Conservation (phyloP, 2,329 filamentous ascomycete species). For the Drechmeria coniospora region DNA sequence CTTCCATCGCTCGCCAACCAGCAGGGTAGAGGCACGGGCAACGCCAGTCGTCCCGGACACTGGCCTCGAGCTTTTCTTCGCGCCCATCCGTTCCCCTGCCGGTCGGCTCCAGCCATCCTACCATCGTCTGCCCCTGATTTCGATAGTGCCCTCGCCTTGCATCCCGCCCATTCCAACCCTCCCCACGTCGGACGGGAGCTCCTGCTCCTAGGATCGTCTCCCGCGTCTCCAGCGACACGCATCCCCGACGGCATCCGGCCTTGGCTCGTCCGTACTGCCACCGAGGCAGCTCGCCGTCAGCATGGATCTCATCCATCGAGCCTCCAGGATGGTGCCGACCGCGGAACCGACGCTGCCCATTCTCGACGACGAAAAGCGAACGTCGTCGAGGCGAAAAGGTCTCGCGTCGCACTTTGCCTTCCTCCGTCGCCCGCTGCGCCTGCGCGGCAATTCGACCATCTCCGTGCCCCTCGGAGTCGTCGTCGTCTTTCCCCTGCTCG, state of each 20-base stretch:
- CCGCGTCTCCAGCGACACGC: too few relatives aligned
- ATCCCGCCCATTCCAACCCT: constrained; percentile 12
- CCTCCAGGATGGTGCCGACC: constrained; percentile 32
- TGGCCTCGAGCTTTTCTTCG: background rate
- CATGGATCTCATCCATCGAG: constrained; percentile 46
- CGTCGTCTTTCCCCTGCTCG: constrained; percentile 79
- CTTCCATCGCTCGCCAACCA: too few relatives aligned
- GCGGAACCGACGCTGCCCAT: constrained; percentile 29
- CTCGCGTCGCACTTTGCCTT: constrained; percentile 51
- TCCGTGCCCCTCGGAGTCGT: constrained; percentile 88
- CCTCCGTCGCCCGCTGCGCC: constrained; percentile 69
- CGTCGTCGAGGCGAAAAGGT: constrained; percentile 20
- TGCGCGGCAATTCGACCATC: constrained; percentile 82
- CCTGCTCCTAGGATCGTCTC: too few relatives aligned
- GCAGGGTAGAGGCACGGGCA: background rate
- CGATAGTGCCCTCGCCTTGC: constrained; percentile 10
- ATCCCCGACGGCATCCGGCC: too few relatives aligned
- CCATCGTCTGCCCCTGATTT: constrained; percentile 3
- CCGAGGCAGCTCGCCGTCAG: constrained; percentile 11
- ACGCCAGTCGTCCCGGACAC: background rate
- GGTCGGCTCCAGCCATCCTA: background rate
- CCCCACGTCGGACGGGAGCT: constrained; percentile 1
- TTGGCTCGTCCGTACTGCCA: constrained; percentile 27
- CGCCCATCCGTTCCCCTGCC: background rate
- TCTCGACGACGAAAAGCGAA: constrained; percentile 30